Conservation (phyloP, 2,329 filamentous ascomycete genomes). For the Fusarium hostae region DNA sequence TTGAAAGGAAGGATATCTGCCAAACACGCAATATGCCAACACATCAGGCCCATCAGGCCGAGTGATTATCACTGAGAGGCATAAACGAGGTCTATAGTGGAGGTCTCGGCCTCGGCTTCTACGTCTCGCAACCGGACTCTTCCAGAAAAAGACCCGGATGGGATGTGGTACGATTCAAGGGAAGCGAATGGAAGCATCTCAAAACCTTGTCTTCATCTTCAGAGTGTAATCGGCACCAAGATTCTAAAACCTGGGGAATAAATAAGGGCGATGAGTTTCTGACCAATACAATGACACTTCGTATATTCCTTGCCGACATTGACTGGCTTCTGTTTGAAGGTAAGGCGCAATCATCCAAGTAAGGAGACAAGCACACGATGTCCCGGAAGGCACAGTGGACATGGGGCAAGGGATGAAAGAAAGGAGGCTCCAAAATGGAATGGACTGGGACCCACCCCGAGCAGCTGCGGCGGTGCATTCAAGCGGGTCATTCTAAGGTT, state of each 20-base stretch:
- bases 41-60: neutral
- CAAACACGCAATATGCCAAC: neutral
- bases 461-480: slow-evolving; percentile 21
- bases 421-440: slow-evolving; percentile 25
- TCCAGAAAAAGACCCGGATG: slow-evolving; percentile 7
- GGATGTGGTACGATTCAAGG: slow-evolving; percentile 25
- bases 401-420: slow-evolving; percentile 19
- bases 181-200: slow-evolving; percentile 24
- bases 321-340: neutral
- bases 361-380: slow-evolving; percentile 21
- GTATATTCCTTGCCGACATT: slow-evolving; percentile 1
- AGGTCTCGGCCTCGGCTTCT: slow-evolving; percentile 12
- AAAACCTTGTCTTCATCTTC: slow-evolving; percentile 7
- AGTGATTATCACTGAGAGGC: neutral
- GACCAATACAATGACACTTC: slow-evolving; percentile 19
- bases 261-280: neutral
- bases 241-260: slow-evolving; percentile 31
- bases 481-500: slow-evolving; percentile 18
- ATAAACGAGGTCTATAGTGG: slow-evolving; percentile 10
- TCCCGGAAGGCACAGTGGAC: neutral
- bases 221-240: slow-evolving; percentile 5
- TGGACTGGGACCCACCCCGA: slow-evolving; percentile 29
- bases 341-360: neutral
- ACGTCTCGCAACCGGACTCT: slow-evolving; percentile 1
- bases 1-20: neutral